Conservation (phyloP, 1,139 yeast genomes). For the Diutina ranongensis region DNA sequence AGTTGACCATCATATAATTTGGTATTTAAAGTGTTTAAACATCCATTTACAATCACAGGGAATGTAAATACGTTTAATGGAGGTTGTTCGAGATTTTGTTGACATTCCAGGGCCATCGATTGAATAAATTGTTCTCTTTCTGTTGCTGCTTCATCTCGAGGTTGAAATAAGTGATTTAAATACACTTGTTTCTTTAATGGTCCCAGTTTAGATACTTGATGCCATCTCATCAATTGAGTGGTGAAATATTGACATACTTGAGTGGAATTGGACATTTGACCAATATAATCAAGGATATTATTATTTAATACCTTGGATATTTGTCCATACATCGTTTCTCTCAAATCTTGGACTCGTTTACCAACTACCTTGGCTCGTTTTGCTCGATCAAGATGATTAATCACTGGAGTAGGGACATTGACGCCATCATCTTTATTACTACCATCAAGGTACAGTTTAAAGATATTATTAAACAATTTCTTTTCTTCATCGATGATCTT, state of each 20-base stretch:
- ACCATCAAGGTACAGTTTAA: constrained; percentile 7
- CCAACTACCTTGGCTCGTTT: neutral
- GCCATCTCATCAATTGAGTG: constrained; percentile 9
- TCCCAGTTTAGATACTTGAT: constrained; percentile 15
- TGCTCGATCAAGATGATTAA: constrained; percentile 1
- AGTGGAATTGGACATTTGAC: constrained; percentile 9
- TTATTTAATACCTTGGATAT: neutral
- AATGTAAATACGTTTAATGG: constrained; percentile 23
- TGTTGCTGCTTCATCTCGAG: constrained; percentile 8
- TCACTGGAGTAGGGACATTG: no score
- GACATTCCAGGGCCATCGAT: no score
- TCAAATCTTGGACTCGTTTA: constrained; percentile 13
- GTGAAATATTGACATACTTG: constrained; percentile 11
- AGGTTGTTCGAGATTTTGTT: constrained; percentile 12
- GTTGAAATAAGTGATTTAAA: constrained; percentile 7
- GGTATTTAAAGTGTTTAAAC: constrained; percentile 17
- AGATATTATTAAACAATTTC: constrained; percentile 10
- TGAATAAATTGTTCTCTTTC: no score
- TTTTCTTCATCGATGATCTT: constrained; percentile 9
- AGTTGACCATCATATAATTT: constrained; percentile 26
- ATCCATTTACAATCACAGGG: constrained; percentile 26
- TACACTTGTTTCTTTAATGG: constrained; percentile 6
- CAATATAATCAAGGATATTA: constrained; percentile 11
- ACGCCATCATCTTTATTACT: no score
- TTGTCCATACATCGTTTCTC: constrained; percentile 16